Evolutionary conservation across 2,329 filamentous ascomycete genomes (phyloP).

Genomic region (Neofusicoccum sp.): DNA sequence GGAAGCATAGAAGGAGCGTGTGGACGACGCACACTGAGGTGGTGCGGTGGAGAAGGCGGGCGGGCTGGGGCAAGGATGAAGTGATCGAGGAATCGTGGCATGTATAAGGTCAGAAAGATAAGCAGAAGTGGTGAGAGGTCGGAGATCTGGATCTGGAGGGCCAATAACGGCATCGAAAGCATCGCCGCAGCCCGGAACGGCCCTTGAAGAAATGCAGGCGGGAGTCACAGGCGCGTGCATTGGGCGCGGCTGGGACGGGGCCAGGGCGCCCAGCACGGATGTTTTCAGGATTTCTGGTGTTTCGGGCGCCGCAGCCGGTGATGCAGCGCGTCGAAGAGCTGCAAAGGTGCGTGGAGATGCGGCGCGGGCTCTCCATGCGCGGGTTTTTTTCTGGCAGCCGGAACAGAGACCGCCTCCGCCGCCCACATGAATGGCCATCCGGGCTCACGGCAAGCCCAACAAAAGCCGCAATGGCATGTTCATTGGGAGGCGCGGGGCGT

Average conservation of each 20-base stretch:
- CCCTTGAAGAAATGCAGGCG: constrained; percentile 10
- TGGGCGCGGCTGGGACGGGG: neutral
- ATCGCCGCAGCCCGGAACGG: neutral
- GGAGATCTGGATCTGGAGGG: neutral
- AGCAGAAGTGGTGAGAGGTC: neutral
- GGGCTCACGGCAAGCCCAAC: neutral
- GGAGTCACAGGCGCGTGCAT: neutral
- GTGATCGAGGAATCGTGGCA: neutral
- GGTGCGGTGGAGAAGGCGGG: neutral
- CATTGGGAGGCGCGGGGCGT: too few species aligned
- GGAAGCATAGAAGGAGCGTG: neutral
- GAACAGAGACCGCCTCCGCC: neutral
- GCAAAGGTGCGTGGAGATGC: neutral
- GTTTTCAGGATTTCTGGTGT: neutral
- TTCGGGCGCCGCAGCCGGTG: too few species aligned
- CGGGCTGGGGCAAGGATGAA: neutral
- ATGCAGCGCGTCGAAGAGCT: too few species aligned
- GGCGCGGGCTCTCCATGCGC: neutral
- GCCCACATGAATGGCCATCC: neutral
- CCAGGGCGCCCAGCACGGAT: neutral
- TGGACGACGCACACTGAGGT: neutral
- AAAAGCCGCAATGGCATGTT: neutral
- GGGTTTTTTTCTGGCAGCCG: neutral
- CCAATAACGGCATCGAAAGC: neutral
- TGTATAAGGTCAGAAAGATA: constrained; percentile 1